Conservation (phyloP, 768 basidiomycete species). For the Fomitopsis pulvina region DNA sequence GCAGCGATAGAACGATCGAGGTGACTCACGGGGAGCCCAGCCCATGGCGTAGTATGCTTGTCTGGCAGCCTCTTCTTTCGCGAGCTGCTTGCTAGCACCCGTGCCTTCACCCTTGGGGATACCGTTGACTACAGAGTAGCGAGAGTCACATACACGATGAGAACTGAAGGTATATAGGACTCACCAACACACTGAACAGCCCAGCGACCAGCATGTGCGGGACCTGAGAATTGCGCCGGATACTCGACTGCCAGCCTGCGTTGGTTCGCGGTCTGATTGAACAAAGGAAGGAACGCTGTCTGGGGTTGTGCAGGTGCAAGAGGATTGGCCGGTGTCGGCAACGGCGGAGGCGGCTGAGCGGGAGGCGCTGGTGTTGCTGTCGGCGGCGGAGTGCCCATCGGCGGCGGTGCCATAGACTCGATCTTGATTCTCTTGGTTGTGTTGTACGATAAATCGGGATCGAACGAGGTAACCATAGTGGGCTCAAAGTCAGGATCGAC, state of each 20-base stretch:
- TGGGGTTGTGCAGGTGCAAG: slow-evolving; percentile 57
- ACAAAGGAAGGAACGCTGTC: slow-evolving; percentile 60
- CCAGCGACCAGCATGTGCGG: slow-evolving; percentile 66
- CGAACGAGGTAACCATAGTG: slow-evolving; percentile 3
- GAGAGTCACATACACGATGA: neutral
- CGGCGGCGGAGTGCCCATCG: slow-evolving; percentile 4
- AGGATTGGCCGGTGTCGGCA: slow-evolving; percentile 37
- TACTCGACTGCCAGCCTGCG: slow-evolving; percentile 59
- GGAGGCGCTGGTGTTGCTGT: slow-evolving; percentile 27
- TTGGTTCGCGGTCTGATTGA: slow-evolving; percentile 69
- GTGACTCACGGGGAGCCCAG: slow-evolving; percentile 45
- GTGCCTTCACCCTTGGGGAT: slow-evolving; percentile 58
- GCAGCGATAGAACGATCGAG: neutral
- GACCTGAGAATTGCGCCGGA: slow-evolving; percentile 52
- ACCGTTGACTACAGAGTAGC: slow-evolving; percentile 48
- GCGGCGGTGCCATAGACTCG: slow-evolving; percentile 8
- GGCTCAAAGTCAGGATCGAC: slow-evolving; percentile 34
- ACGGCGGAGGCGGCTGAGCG: slow-evolving; percentile 31
- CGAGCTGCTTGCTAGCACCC: slow-evolving; percentile 67
- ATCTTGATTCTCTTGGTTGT: slow-evolving; percentile 15
- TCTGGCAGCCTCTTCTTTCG: slow-evolving; percentile 73
- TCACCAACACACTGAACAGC: slow-evolving; percentile 61
- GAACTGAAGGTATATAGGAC: too few relatives aligned
- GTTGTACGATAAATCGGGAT: slow-evolving; percentile 1
- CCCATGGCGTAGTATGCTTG: slow-evolving; percentile 71